Base-by-base conservation (phyloP, 2,329 filamentous ascomycete genomes). In the Bipolaris gigantea region DNA sequence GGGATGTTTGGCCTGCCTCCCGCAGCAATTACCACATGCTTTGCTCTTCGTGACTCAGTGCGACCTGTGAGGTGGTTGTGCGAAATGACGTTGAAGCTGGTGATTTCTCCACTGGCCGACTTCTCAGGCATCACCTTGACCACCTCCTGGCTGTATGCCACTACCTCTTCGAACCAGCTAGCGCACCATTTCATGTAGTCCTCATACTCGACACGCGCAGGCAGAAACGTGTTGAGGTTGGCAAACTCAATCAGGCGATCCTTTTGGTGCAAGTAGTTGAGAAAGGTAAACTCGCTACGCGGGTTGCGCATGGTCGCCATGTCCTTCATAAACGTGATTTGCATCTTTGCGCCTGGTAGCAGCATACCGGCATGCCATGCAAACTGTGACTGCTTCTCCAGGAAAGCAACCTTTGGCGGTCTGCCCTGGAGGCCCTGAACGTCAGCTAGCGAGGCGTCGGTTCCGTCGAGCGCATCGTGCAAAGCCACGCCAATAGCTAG, bases 241-340 rank as follows among this genome's bases (percentile, higher is more conserved):
- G 89, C 92, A 69, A 97, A 97, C 63, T 93, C 87, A 44, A 96
- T 85, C 35, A 97, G 81, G n/a, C 93, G 84, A 51, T 83, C 82
- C 65, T 95, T 88, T 64, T 83, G 77, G 77, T 95, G 89, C 11
- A 97, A 84, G 74, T 97, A 97, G 77, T 97, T 97, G 70, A 96
- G 80, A 77, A 97, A 97, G 13, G 93, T 97, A 75, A 97, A 97
- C 67, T 92, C 84, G 62, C 90, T 96, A 60, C 89, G 85, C 7
- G 93, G 93, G 72, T 97, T 87, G 53, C 93, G 84, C 63, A 96
- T 81, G 3, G 90, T 94, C 3, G 93, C 93, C 74, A 97, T 84
- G 72, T 97, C 93, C 78, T 97, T 97, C 78, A 97, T 83, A 79
- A 96, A 97, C 9, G 90, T 95, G 65, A 97, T 97, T 73, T 97